phyloP scores from a whole-genome alignment of 2,329 filamentous ascomycete species.

The Trichoderma sp. region DNA sequence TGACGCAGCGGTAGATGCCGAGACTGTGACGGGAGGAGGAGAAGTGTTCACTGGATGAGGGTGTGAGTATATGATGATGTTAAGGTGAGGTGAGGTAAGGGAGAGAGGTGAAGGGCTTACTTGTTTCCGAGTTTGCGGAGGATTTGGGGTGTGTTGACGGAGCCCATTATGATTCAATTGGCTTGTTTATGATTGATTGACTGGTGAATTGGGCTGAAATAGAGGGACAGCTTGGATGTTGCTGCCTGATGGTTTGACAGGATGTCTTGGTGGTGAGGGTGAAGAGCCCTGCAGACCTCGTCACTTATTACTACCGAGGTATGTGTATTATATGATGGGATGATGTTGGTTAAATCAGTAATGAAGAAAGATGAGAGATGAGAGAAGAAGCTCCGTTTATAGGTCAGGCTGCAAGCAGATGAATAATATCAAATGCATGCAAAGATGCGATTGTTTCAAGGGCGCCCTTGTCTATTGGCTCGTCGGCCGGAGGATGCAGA shows the following conservation, averaged over 20 bases:
- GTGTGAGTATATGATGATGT: background rate
- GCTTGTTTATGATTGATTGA: background rate
- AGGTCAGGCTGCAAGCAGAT: background rate
- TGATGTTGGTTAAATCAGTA: background rate
- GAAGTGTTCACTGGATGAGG: conserved; percentile 41
- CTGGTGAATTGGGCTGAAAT: background rate
- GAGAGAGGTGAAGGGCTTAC: conserved; percentile 23
- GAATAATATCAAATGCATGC: background rate
- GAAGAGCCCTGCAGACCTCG: background rate
- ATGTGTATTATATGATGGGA: background rate
- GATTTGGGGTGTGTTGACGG: conserved; percentile 7
- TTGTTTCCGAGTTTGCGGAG: conserved; percentile 30
- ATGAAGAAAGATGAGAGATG: background rate
- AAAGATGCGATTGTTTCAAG: background rate
- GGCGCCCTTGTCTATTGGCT: background rate
- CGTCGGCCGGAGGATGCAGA: background rate
- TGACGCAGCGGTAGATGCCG: conserved; percentile 48
- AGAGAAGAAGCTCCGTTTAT: background rate
- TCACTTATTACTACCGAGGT: background rate
- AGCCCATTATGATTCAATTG: background rate
- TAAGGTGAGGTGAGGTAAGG: background rate
- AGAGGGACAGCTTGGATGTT: background rate
- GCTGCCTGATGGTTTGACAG: background rate
- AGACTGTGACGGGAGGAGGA: conserved; percentile 47
- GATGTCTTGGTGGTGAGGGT: background rate